Conservation (phyloP, 1,284 basidiomycete genomes). For the Puccinia coronata region DNA sequence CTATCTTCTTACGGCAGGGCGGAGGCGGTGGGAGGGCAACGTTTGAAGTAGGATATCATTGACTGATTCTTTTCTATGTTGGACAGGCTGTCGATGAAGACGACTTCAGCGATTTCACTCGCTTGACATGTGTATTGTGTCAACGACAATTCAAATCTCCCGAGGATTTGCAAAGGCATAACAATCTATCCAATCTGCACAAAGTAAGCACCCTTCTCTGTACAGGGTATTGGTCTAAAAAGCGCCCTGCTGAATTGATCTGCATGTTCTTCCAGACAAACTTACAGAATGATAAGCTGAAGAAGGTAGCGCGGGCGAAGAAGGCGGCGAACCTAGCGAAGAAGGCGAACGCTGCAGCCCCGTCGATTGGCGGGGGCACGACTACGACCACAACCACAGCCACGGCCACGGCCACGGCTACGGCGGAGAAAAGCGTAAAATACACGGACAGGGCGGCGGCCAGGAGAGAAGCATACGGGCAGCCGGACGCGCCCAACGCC, state of each 20-base stretch:
- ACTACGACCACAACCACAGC: too few relatives aligned
- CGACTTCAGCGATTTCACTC: slow-evolving; percentile 60
- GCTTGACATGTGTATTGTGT: slow-evolving; percentile 80
- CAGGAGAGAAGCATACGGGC: slow-evolving; percentile 80
- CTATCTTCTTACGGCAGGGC: too few relatives aligned
- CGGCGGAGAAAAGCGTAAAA: slow-evolving; percentile 62
- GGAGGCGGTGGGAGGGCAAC: neutral
- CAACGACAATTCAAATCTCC: slow-evolving; percentile 83
- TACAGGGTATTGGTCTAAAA: neutral
- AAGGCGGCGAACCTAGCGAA: slow-evolving; percentile 59
- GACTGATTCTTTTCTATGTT: neutral
- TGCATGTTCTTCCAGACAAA: slow-evolving; percentile 52
- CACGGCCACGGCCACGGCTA: slow-evolving; percentile 56
- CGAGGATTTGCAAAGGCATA: slow-evolving; percentile 80
- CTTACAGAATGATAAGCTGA: slow-evolving; percentile 51
- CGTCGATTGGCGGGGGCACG: slow-evolving; percentile 60
- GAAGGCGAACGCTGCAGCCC: slow-evolving; percentile 7
- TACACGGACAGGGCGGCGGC: slow-evolving; percentile 90
- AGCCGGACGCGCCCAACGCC: slow-evolving; percentile 79
- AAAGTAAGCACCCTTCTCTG: slow-evolving; percentile 65
- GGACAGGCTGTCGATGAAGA: slow-evolving; percentile 48
- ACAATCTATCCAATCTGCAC: slow-evolving; percentile 84
- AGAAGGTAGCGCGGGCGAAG: slow-evolving; percentile 69
- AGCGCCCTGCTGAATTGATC: neutral
- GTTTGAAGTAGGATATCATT: neutral